Base-by-base conservation (phyloP, 2,329 filamentous ascomycete species). In the Claviceps fusiformis region DNA sequence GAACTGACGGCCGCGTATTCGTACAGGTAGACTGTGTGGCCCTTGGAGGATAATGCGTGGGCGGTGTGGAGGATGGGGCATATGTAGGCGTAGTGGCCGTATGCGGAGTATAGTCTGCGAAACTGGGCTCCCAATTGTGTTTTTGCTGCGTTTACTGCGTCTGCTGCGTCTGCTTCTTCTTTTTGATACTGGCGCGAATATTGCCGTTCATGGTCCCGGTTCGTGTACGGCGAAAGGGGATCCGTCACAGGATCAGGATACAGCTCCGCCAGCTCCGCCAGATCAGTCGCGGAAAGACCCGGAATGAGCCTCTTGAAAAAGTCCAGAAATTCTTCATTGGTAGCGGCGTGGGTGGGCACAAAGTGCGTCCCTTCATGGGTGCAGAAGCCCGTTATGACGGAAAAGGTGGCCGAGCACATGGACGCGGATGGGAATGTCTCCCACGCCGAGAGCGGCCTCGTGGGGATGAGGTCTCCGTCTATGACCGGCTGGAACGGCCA, bases 401-500 rank as follows among this genome's bases (percentile, higher is more conserved):
- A 55, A 3, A 60, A 4, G 9, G 19, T 9, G 24, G 45, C 9
- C 19, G 45, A 17, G 35, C 39, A 44, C n/a, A 29, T 10, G 5
- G 41, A 43, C 41, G 41, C 41, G 7, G 41, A 7, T 13, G 41
- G 17, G 9, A 43, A 19, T 5, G 13, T 15, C 11, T 71, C 65
- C 81, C 81, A 85, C n/a, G 76, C 74, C n/a, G 74, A 70, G 13
- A 85, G 72, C 3, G 85, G 84, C 11, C 77, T 68, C 31, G 75
- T 71, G 2, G 75, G 72, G 54, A 88, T 80, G 15, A 83, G 66
- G 13, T 78, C 75, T 4, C 65, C 76, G 62, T 86, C 83, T 55
- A 88, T 78, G 41, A 83, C 80, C 8, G 85, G 85, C 61, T 87
- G 85, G 69, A 87, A 89, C 0, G 86, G 73, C 80, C 80, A 83